Base-by-base conservation (phyloP, 2,329 filamentous ascomycete species). In the Simplicillium sp. region DNA sequence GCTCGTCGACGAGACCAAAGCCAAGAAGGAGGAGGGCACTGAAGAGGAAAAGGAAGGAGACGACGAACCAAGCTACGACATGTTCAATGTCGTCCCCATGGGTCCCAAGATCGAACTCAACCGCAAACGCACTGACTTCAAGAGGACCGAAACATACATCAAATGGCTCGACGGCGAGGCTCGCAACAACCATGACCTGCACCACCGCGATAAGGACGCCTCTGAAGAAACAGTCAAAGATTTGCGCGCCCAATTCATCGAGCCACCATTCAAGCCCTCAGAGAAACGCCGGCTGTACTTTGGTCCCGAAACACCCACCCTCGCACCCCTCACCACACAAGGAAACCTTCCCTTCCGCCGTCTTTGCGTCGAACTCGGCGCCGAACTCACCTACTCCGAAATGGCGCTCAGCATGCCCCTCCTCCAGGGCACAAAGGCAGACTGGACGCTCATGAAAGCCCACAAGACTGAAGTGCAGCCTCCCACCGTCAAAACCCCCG, bases 211-310 rank as follows among this genome's bases (percentile, higher is more conserved):
- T 44, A 59, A 64, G 37, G 62, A 69, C 33, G 64, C 72, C 33
- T 57, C 62, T 5, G 58, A 53, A 12, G 62, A 69, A 40, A 58
- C 60, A n/a, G 63, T 66, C 29, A 67, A 84, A 44, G 88, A 95
- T 38, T 78, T 84, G 45, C 76, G 87, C 40, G 90, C 92, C 7
- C 73, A 75, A 44, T 97, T 84, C 57, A 73, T 79, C n/a, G 89
- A 97, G 45, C 82, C 87, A 17, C 90, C 90, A 0, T 81, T 96
- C 55, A 77, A 84, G 54, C 81, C 92, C 2, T 96, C 90, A 0
- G 92, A 98, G 66, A 98, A 98, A 68, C 78, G 92, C 43, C 80
- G 82, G 38, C 71, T 98, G 42, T 97, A 98, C 65, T 97, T 97
- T 61, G 89, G 89, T 6, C 79, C 82, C 1, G 90, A 97, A 59